Evolutionary conservation across 1,284 basidiomycete genomes (phyloP), one percentile per base, ranked within the genome.

Genomic region (Trametes polyzona): DNA sequence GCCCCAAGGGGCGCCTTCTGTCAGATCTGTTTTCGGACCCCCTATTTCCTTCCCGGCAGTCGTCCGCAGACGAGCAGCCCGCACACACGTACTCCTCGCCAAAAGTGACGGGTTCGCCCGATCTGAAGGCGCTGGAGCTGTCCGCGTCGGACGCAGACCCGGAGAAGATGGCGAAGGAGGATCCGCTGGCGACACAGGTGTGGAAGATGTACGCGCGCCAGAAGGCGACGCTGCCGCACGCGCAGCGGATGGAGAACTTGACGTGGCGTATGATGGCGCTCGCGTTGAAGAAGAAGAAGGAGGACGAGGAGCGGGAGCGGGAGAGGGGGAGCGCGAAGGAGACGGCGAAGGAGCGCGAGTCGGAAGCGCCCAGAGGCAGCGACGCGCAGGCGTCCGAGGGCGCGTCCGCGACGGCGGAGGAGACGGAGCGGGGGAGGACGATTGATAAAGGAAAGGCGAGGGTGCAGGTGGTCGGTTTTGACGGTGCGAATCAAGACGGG

Each of bases 241-340:
- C 92, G 0, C 93, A 95, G 71, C 79, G 95, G 63, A 96, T 98
- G 94, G 96, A 98, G 77, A 98, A 97, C 70, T 73, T 98, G 50
- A 97, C 95, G 0, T 98, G 96, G 96, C 79, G 97, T 60, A 93
- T 98, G 93, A 98, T 98, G 96, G 92, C 95, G 40, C 79, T 99
- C 69, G 92, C 90, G 9, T 75, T 98, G 60, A 90, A 91, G 78
- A 95, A 93, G 79, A 90, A 91, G 77, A 89, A 83, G 73, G 88
- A 84, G 53, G 88, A 86, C 55, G 93, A 85, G 68, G 87, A 64
- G 58, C 63, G 56, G 46, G 63, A 46, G 37, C 46, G 39, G 47
- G 56, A 57, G 61, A 88, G 90, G 77, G 95, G 92, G 78, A n/a
- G n/a, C n/a, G n/a, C n/a, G n/a, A 89, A 89, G 76, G 89, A 60